Conservation (phyloP, 1,284 basidiomycete species). For the Boletus sp. region DNA sequence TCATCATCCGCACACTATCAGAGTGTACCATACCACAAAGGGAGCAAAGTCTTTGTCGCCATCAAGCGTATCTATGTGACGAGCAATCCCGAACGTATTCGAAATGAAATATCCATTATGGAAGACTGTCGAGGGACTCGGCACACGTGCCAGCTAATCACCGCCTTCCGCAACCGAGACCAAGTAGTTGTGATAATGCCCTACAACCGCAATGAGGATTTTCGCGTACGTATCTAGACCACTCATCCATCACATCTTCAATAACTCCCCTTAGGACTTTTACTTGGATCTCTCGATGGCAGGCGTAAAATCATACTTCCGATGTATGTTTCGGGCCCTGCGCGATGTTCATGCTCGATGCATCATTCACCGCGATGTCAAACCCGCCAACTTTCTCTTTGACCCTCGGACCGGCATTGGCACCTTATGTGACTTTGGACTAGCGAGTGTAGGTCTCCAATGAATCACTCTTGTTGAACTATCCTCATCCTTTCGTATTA, state of each 20-base stretch:
- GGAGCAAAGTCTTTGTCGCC: slow-evolving; percentile 76
- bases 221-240: slow-evolving; percentile 59
- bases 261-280: slow-evolving; percentile 56
- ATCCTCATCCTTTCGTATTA: slow-evolving; percentile 27
- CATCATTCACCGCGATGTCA: slow-evolving; percentile 96
- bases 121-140: slow-evolving; percentile 78
- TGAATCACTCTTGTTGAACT: not conserved
- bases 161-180: slow-evolving; percentile 88
- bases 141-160: slow-evolving; percentile 89
- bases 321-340: slow-evolving; percentile 87
- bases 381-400: slow-evolving; percentile 97
- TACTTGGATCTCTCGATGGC: slow-evolving; percentile 67
- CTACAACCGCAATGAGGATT: slow-evolving; percentile 90
- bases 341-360: slow-evolving; percentile 85
- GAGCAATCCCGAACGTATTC: slow-evolving; percentile 86
- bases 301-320: slow-evolving; percentile 84
- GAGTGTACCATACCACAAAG: slow-evolving; percentile 39
- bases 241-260: not conserved
- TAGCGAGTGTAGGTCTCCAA: slow-evolving; percentile 74
- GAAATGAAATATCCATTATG: slow-evolving; percentile 94
- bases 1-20: slow-evolving; percentile 61
- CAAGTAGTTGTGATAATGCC: slow-evolving; percentile 96
- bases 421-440: slow-evolving; percentile 91
- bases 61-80: slow-evolving; percentile 98
- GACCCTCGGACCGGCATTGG: slow-evolving; percentile 83